Evolutionary conservation across 495 filamentous ascomycete genomes (phyloP).

Genomic region (Talaromyces liani): DNA sequence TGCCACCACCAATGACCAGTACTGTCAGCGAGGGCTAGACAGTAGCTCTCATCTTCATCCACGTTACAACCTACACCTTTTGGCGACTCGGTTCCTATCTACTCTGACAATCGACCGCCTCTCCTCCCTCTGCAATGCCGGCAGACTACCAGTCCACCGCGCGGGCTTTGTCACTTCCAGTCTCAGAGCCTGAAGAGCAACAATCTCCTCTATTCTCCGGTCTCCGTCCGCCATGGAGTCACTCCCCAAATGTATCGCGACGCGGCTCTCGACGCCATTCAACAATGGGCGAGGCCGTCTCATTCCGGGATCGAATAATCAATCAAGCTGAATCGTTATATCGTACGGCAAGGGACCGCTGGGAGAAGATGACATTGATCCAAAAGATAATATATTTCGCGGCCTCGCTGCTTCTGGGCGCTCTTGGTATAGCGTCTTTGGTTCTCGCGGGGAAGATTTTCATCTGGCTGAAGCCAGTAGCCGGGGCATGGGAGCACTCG

Average conservation of each 20-base stretch:
- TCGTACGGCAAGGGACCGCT: slow-evolving; percentile 25
- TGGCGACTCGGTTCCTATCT: no score
- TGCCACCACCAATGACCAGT: not conserved
- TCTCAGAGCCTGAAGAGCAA: slow-evolving; percentile 40
- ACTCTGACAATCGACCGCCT: no score
- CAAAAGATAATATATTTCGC: slow-evolving; percentile 54
- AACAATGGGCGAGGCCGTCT: slow-evolving; percentile 15
- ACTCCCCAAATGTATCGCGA: slow-evolving; percentile 16
- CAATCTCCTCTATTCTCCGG: slow-evolving; percentile 20
- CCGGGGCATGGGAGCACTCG: slow-evolving; percentile 63
- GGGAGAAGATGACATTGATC: slow-evolving; percentile 47
- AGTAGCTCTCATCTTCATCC: not conserved
- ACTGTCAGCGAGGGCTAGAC: not conserved
- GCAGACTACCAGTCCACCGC: slow-evolving; percentile 57
- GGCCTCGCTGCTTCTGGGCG: slow-evolving; percentile 38
- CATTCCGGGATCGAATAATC: slow-evolving; percentile 38
- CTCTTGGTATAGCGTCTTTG: slow-evolving; percentile 57
- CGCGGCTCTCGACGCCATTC: slow-evolving; percentile 27
- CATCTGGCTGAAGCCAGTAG: slow-evolving; percentile 58
- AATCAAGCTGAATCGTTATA: slow-evolving; percentile 33
- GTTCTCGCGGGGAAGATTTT: slow-evolving; percentile 75
- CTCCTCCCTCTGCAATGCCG: slow-evolving; percentile 26
- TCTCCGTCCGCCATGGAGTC: slow-evolving; percentile 39
- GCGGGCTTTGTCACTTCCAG: slow-evolving; percentile 55
- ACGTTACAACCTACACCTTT: no score